Evolutionary conservation across 2,329 filamentous ascomycete species (phyloP).

Genomic region (Ceratocystis cacaofunesta): DNA sequence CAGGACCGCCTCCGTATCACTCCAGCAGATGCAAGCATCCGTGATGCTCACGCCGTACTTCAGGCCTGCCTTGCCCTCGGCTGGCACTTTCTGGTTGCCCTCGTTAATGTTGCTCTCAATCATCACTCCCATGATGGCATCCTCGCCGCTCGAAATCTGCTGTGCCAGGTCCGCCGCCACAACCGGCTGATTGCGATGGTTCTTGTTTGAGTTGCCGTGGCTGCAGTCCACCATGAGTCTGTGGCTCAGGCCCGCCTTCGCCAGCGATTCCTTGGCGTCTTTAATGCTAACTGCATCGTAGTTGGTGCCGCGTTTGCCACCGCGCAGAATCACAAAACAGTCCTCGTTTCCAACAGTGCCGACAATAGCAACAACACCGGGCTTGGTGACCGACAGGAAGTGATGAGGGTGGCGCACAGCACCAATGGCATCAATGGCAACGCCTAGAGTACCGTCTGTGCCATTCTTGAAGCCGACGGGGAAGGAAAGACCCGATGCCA

Average conservation of each 20-base stretch:
- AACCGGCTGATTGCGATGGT: constrained; percentile 95
- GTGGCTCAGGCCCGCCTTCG: constrained; percentile 56
- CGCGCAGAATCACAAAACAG: constrained; percentile 90
- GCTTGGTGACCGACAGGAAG: constrained; percentile 95
- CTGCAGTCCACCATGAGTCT: constrained; percentile 96
- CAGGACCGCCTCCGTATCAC: constrained; percentile 69
- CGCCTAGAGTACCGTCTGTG: constrained; percentile 76
- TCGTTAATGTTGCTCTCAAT: constrained; percentile 96
- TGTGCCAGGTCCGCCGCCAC: constrained; percentile 68
- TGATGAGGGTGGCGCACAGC: constrained; percentile 85
- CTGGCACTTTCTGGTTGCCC: constrained; percentile 80
- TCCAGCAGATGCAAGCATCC: constrained; percentile 91
- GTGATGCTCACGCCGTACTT: constrained; percentile 95
- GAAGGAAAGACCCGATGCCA: constrained; percentile 88
- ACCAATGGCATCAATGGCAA: constrained; percentile 90
- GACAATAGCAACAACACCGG: constrained; percentile 85
- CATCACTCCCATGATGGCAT: constrained; percentile 91
- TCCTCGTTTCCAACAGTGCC: constrained; percentile 91
- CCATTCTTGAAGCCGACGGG: constrained; percentile 99
- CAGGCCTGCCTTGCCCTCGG: constrained; percentile 68
- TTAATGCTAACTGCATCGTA: constrained; percentile 75
- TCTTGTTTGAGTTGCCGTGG: constrained; percentile 89
- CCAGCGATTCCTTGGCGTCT: constrained; percentile 65
- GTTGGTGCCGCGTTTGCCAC: constrained; percentile 86
- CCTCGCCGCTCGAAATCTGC: constrained; percentile 74